Conservation (phyloP, 768 basidiomycete species). For the Leccinum imitatum region DNA sequence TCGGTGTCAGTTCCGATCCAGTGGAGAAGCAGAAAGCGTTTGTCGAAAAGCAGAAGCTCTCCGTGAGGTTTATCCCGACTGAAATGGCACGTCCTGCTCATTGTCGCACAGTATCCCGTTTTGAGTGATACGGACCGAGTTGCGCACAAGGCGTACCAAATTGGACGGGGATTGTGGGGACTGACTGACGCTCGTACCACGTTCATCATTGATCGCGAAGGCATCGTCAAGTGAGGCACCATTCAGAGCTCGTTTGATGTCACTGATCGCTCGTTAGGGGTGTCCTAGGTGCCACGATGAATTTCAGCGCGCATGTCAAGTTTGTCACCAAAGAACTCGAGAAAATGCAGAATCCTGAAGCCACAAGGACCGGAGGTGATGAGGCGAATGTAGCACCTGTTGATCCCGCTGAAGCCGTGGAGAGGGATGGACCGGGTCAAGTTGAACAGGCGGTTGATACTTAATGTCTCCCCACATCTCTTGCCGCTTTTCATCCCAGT, state of each 20-base stretch:
- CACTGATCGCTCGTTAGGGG: conserved; percentile 41
- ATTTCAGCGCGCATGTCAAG: conserved; percentile 63
- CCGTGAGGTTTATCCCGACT: conserved; percentile 41
- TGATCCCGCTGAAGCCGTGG: conserved; percentile 7
- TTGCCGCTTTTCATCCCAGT: too few species aligned
- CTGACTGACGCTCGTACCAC: conserved; percentile 65
- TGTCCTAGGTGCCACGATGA: conserved; percentile 57
- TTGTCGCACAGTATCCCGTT: conserved; percentile 61
- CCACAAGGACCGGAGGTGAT: background rate
- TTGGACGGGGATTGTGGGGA: conserved; percentile 70
- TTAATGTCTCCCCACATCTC: conserved; percentile 8
- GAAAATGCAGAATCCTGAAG: conserved; percentile 35
- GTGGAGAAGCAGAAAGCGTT: conserved; percentile 74
- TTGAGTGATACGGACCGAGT: conserved; percentile 68
- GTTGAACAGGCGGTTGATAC: conserved; percentile 21
- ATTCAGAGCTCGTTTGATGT: conserved; percentile 1
- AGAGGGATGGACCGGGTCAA: conserved; percentile 21
- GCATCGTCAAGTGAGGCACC: conserved; percentile 55
- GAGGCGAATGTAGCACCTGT: conserved; percentile 1
- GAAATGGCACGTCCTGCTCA: background rate
- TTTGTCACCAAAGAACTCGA: conserved; percentile 71
- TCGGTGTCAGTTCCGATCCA: conserved; percentile 74
- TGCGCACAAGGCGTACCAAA: conserved; percentile 60
- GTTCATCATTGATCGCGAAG: conserved; percentile 72
- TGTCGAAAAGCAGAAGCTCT: conserved; percentile 66